Evolutionary conservation across 129 eudicot genomes (phyloP).

Genomic region (Logfia minima): DNA sequence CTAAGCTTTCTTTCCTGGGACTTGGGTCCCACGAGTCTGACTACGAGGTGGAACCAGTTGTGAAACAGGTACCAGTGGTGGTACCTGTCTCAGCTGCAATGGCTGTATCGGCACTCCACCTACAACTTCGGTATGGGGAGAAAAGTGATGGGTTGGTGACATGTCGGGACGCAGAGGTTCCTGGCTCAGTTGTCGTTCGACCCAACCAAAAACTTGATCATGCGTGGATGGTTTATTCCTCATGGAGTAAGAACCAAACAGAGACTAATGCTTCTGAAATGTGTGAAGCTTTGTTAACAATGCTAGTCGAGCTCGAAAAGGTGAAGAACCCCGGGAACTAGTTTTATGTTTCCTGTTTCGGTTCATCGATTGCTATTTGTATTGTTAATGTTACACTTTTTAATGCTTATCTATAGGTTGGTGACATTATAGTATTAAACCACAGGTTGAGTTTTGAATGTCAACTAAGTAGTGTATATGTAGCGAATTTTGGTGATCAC

Average conservation of each 20-base stretch:
- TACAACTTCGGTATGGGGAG: slow-evolving; percentile 81
- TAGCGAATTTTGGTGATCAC: too few species aligned
- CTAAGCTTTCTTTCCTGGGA: slow-evolving; percentile 57
- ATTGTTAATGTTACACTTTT: neutral
- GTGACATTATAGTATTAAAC: neutral
- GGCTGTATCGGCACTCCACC: slow-evolving; percentile 85
- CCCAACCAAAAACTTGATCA: slow-evolving; percentile 83
- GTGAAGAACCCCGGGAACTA: slow-evolving; percentile 20
- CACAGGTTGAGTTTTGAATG: neutral
- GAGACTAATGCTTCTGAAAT: slow-evolving; percentile 84
- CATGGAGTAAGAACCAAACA: slow-evolving; percentile 62
- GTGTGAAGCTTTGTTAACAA: slow-evolving; percentile 89
- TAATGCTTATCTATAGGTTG: slow-evolving; percentile 2
- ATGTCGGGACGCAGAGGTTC: slow-evolving; percentile 96
- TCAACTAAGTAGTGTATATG: too few species aligned
- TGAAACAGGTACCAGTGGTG: slow-evolving; percentile 60
- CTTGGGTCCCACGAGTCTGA: slow-evolving; percentile 30
- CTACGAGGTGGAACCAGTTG: slow-evolving; percentile 34
- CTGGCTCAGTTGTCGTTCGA: slow-evolving; percentile 87
- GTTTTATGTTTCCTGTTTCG: slow-evolving; percentile 11
- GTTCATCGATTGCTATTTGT: neutral
- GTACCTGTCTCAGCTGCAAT: slow-evolving; percentile 89
- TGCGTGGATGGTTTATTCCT: slow-evolving; percentile 95
- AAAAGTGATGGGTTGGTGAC: slow-evolving; percentile 94
- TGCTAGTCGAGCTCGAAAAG: slow-evolving; percentile 72